Base-by-base conservation (phyloP, 768 basidiomycete species). In the Gyrodon lividus region DNA sequence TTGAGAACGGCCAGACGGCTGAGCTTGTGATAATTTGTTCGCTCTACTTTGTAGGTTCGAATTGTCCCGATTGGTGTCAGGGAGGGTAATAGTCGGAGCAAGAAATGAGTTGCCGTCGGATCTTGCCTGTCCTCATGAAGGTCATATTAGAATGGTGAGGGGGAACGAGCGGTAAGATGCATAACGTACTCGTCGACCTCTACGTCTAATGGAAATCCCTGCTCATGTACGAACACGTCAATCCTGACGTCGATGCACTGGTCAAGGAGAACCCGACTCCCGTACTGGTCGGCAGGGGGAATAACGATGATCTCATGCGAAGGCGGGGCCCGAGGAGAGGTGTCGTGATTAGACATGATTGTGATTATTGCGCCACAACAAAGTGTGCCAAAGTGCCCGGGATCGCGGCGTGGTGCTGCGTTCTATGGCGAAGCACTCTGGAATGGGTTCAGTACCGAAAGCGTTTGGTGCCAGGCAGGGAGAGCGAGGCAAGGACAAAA, bases 131-230 rank as follows among this genome's bases (percentile, higher is more conserved):
- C 43, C 35, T 26, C 40, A 38, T 17, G 43, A 43, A 50, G 28
- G 38, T 41, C 6, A 34, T 9, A 48, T 51, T 47, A 33, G 14
- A 57, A 41, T 35, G 54, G 43, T 40, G 37, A 50, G 50, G 54
- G 41, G 48, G 38, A 28, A 56, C 19, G 42, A 45, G 42, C 14
- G 46, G 34, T 46, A 31, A 42, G 49, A 49, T 40, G 48, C 47
- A 46, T 70, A 72, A 69, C 71, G 57, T 49, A 87, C 89, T 80
- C 76, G 69, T 93, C 91, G 58, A 86, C 74, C 69, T 94, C 91
- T 7, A 74, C 75, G 44, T 90, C 87, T 19, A 87, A 70, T 40
- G 87, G 77, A 61, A 92, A 93, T 35, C 74, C 73, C 60, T 84
- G 79, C 57, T 79, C 77, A 54, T 70, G 71, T 57, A 74, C 67